A percentile compares a stretch with the other conserved stretches of the same genome.
Conservation (phyloP, 225 moss, liverwort and hornwort species). For the Bryoerythrophyllum caledonicum region DNA sequence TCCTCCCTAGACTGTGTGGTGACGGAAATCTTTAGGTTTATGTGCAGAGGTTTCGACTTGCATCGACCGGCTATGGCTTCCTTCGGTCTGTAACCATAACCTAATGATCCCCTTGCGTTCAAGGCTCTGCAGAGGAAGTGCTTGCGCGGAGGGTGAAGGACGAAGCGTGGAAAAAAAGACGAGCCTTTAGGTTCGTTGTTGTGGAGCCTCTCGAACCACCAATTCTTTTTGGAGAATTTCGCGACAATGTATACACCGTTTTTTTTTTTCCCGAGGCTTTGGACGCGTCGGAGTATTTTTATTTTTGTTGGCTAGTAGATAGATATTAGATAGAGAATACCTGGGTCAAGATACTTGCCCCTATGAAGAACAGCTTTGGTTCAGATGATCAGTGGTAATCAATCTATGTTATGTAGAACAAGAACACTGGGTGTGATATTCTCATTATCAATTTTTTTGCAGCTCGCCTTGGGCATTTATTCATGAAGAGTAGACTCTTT, state of each 20-base stretch:
- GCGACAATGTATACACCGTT: slow-evolving; percentile 15
- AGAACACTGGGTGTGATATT: slow-evolving; percentile 18
- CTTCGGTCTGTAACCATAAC: not conserved
- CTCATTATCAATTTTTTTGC: slow-evolving; percentile 22
- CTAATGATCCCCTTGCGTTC: not conserved
- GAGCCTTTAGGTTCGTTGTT: not conserved
- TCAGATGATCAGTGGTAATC: not conserved
- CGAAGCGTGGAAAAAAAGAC: not conserved
- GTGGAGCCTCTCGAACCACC: not conserved
- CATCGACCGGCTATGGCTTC: not conserved
- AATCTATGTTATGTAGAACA: not conserved
- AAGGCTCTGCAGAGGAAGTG: not conserved
- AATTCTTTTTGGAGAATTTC: slow-evolving; percentile 5
- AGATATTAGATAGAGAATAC: not conserved
- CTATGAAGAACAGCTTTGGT: not conserved
- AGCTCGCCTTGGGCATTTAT: slow-evolving; percentile 20
- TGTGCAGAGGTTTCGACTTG: not conserved
- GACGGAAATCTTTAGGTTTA: not conserved
- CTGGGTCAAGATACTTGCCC: not conserved
- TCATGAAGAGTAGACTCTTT: not conserved
- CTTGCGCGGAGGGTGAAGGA: not conserved
- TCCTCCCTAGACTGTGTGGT: slow-evolving; percentile 36
- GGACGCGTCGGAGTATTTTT: not conserved
- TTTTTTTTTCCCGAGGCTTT: not conserved
- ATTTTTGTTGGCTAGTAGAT: not conserved